Evolutionary conservation across 129 eudicot species (phyloP).

Genomic region (Tagetes patula): DNA sequence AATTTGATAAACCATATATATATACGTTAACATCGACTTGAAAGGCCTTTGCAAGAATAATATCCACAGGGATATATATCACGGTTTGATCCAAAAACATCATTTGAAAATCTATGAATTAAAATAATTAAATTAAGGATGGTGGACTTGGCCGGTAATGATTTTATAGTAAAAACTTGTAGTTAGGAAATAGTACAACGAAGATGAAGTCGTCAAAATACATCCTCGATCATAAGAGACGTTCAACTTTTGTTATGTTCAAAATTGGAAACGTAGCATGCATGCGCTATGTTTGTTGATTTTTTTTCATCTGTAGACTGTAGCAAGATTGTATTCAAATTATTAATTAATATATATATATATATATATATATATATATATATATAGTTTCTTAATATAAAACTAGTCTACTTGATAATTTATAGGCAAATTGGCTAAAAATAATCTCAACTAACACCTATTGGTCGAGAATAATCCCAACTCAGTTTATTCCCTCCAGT

Average conservation of each 20-base stretch:
- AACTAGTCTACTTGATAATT: too few relatives aligned
- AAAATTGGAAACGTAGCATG: too few relatives aligned
- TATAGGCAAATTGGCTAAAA: too few relatives aligned
- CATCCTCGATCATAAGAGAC: neutral
- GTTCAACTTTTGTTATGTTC: neutral
- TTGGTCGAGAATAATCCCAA: too few relatives aligned
- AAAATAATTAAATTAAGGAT: neutral
- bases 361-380: too few relatives aligned
- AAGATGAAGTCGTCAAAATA: conserved; percentile 8
- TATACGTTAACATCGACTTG: neutral
- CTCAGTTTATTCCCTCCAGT: too few relatives aligned
- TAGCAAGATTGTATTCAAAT: too few relatives aligned
- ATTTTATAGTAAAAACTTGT: conserved; percentile 11
- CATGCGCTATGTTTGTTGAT: too few relatives aligned
- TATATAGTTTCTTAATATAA: too few relatives aligned
- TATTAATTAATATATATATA: too few relatives aligned
- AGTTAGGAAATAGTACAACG: neutral
- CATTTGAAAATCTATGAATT: conserved; percentile 17
- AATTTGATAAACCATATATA: neutral
- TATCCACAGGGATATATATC: neutral
- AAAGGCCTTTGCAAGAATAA: conserved; percentile 29
- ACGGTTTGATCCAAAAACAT: conserved; percentile 28
- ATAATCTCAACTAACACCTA: too few relatives aligned
- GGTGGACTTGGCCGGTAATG: neutral
- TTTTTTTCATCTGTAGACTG: too few relatives aligned